Conservation (phyloP, 2,329 filamentous ascomycete species). For the Tolypocladium pustulatum region DNA sequence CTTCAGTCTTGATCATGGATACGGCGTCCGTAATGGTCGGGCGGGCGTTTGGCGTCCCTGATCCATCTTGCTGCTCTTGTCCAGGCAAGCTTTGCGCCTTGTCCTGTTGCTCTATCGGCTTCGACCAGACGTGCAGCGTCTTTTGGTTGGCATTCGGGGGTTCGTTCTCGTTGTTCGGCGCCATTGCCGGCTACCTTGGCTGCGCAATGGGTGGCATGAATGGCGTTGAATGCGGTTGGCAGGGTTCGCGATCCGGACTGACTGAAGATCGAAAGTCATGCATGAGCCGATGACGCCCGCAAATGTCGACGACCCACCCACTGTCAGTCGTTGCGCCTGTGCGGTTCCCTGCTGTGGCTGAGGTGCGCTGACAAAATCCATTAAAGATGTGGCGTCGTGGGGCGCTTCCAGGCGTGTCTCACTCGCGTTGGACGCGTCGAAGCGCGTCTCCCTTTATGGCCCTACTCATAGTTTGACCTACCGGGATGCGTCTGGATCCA, state of each 20-base stretch:
- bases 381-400: conserved; percentile 19
- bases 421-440: conserved; percentile 14
- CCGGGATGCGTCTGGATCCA: not conserved
- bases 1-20: conserved; percentile 54
- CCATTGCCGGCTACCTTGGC: conserved; percentile 24
- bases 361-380: conserved; percentile 12
- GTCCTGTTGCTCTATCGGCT: conserved; percentile 18
- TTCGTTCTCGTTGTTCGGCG: conserved; percentile 17
- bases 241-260: not conserved
- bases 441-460: conserved; percentile 20
- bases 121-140: conserved; percentile 25
- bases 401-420: conserved; percentile 13
- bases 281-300: not conserved
- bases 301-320: not conserved
- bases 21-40: conserved; percentile 48
- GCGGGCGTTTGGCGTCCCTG: conserved; percentile 15
- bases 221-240: not conserved
- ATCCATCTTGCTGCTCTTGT: conserved; percentile 4
- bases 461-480: not conserved
- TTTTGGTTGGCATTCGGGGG: conserved; percentile 16
- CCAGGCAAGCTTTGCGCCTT: conserved; percentile 6
- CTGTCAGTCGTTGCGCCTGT: not conserved
- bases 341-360: too few relatives aligned
- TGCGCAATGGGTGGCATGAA: conserved; percentile 4
- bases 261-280: not conserved